A percentile compares a stretch with the other conserved stretches of the same genome.
Evolutionary conservation across 106 monocot genomes (phyloP).

Genomic region (Dendrobium chrysotoxum): DNA sequence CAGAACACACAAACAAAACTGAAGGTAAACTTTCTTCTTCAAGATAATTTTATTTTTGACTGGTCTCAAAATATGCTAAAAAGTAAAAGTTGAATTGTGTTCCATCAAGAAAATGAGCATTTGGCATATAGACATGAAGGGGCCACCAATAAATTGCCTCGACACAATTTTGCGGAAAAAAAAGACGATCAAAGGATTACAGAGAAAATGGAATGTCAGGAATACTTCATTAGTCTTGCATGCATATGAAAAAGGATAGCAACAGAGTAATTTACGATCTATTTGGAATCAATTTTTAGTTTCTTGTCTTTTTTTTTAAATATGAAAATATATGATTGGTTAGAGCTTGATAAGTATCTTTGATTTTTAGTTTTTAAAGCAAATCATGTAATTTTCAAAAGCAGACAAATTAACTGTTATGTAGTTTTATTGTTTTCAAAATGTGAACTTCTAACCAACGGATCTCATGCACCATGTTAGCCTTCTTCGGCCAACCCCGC

Average conservation of each 20-base stretch:
- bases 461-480: too few relatives aligned
- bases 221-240: neutral
- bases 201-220: neutral
- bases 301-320: too few relatives aligned
- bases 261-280: neutral
- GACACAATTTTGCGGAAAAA: neutral
- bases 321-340: too few relatives aligned
- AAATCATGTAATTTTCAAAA: too few relatives aligned
- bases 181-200: neutral
- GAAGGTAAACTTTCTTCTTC: neutral
- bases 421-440: too few relatives aligned
- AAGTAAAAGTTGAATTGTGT: neutral
- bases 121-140: neutral
- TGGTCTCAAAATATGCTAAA: neutral
- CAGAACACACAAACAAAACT: neutral
- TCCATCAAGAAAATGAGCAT: neutral
- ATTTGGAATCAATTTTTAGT: too few relatives aligned
- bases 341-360: too few relatives aligned
- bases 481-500: too few relatives aligned
- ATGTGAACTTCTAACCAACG: too few relatives aligned
- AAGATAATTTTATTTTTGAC: neutral
- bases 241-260: neutral
- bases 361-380: too few relatives aligned
- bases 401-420: too few relatives aligned
- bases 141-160: neutral